These are phyloP conservation scores for Neonectria sp. DNA, from an alignment of 2,329 filamentous ascomycete genomes.

Conservation along the genomic window DNA sequence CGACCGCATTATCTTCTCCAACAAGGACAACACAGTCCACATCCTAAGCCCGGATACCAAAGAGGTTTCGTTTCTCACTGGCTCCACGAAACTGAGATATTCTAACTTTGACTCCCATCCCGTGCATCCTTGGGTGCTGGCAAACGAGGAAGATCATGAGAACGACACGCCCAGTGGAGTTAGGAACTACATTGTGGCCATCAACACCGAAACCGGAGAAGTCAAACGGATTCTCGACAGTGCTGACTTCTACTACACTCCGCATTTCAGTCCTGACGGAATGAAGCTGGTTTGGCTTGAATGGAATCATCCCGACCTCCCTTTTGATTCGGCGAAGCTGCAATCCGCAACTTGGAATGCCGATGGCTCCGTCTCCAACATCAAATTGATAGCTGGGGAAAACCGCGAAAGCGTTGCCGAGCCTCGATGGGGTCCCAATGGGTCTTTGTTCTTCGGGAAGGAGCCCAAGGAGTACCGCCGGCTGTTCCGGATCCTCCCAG, in stretches of 20 bases:
- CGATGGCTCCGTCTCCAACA: constrained; percentile 50
- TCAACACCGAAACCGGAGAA: constrained; percentile 58
- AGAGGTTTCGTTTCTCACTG: constrained; percentile 52
- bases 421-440: constrained; percentile 66
- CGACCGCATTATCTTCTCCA: constrained; percentile 62
- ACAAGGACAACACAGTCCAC: constrained; percentile 60
- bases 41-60: constrained; percentile 57
- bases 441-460: constrained; percentile 63
- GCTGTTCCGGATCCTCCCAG: constrained; percentile 57
- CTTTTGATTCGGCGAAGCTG: constrained; percentile 64
- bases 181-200: constrained; percentile 57
- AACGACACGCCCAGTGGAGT: constrained; percentile 51
- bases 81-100: constrained; percentile 56
- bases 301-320: constrained; percentile 69
- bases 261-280: constrained; percentile 64
- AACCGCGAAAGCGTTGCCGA: constrained; percentile 62
- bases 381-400: constrained; percentile 58
- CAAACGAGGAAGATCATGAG: constrained; percentile 67
- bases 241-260: constrained; percentile 68
- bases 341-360: constrained; percentile 59
- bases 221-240: constrained; percentile 58
- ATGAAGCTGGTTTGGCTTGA: constrained; percentile 66
- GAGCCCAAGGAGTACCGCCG: constrained; percentile 64
- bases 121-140: constrained; percentile 60
- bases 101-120: constrained; percentile 63